A percentile compares a stretch with the other conserved stretches of the same genome.
phyloP scores from a whole-genome alignment of 2,329 filamentous ascomycete species.

The Talaromyces funiculosus region DNA sequence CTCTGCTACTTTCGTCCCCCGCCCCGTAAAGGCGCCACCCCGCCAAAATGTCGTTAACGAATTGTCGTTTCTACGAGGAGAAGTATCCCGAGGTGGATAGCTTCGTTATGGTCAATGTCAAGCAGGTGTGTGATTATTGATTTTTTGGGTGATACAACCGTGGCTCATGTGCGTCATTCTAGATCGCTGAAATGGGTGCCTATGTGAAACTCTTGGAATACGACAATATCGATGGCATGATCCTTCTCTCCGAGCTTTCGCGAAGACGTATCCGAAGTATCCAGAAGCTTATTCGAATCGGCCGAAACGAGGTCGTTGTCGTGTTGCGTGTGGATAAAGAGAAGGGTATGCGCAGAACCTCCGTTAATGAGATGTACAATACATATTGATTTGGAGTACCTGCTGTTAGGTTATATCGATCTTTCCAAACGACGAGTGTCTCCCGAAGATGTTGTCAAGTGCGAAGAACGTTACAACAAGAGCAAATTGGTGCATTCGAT shows the following conservation, averaged over 20 bases:
- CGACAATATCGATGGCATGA: constrained; percentile 99
- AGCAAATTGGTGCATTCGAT: constrained; percentile 99
- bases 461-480: constrained; percentile 99
- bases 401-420: constrained; percentile 77
- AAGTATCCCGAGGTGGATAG: constrained; percentile 98
- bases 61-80: constrained; percentile 96
- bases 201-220: constrained; percentile 99
- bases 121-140: constrained; percentile 61
- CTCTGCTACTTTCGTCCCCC: constrained; percentile 6
- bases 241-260: constrained; percentile 93
- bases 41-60: constrained; percentile 85
- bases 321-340: constrained; percentile 99
- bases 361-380: neutral
- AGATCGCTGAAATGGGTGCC: constrained; percentile 99
- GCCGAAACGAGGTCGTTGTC: constrained; percentile 96
- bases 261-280: constrained; percentile 97
- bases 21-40: constrained; percentile 30
- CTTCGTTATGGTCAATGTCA: constrained; percentile 99
- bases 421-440: constrained; percentile 97
- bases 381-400: constrained; percentile 3
- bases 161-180: constrained; percentile 13
- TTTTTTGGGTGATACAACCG: constrained; percentile 1
- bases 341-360: constrained; percentile 58
- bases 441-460: constrained; percentile 95
- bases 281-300: constrained; percentile 97